Conservation (phyloP, 2,329 filamentous ascomycete species). For the Penicillium verrucosum region DNA sequence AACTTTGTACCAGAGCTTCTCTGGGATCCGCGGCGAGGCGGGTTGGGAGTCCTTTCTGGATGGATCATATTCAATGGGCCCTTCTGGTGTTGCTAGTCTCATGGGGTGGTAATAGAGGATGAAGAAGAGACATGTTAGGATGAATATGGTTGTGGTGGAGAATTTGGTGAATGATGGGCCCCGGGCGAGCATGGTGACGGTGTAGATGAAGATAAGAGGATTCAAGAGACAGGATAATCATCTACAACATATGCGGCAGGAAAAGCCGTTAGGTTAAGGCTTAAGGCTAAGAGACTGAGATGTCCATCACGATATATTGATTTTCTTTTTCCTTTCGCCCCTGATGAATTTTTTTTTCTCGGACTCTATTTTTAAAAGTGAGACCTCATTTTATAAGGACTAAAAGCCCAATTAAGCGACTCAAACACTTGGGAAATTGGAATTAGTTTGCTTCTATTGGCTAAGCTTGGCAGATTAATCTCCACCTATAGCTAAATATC, state of each 20-base stretch:
- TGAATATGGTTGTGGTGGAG: background rate
- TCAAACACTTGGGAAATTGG: background rate
- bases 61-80: background rate
- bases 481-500: background rate
- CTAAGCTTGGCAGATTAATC: background rate
- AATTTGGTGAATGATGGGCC: conserved; percentile 1
- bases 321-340: background rate
- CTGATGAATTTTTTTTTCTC: background rate
- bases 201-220: background rate
- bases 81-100: background rate
- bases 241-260: background rate
- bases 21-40: background rate
- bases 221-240: background rate
- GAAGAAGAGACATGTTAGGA: conserved; percentile 5
- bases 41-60: background rate
- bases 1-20: conserved; percentile 7
- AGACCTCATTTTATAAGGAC: background rate
- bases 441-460: background rate
- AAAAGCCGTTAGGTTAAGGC: background rate
- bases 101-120: conserved; percentile 1
- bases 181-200: background rate
- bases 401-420: background rate
- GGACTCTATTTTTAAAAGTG: background rate
- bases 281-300: background rate
- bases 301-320: background rate